These are phyloP conservation scores for Coriaria nepalensis DNA, from an alignment of 306 rosid species.

Conservation along the genomic window DNA sequence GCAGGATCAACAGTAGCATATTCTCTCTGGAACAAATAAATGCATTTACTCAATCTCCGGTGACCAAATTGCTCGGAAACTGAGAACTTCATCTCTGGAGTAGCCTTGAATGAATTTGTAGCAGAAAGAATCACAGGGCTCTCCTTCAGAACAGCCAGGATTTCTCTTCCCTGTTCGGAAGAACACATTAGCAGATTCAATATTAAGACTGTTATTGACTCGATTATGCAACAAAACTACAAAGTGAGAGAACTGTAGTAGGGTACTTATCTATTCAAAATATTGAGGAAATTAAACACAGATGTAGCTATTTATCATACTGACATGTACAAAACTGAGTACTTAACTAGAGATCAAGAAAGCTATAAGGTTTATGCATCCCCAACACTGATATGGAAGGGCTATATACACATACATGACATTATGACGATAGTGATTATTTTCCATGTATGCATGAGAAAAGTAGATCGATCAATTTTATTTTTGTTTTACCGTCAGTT, in stretches of 20 bases:
- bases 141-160: conserved; percentile 47
- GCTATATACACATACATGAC: too few relatives aligned
- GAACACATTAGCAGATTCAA: conserved; percentile 2
- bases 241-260: neutral
- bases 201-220: neutral
- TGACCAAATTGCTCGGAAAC: conserved; percentile 26
- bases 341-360: too few relatives aligned
- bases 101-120: conserved; percentile 45
- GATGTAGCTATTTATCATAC: too few relatives aligned
- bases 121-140: conserved; percentile 33
- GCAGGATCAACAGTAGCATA: conserved; percentile 75
- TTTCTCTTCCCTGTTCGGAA: conserved; percentile 39
- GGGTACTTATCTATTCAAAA: neutral
- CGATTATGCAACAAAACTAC: neutral
- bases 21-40: conserved; percentile 77
- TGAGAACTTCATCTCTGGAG: conserved; percentile 36
- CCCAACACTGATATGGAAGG: too few relatives aligned
- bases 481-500: too few relatives aligned
- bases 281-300: too few relatives aligned
- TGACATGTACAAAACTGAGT: too few relatives aligned
- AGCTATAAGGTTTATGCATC: too few relatives aligned
- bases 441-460: too few relatives aligned
- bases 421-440: too few relatives aligned
- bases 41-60: conserved; percentile 32
- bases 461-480: too few relatives aligned